A percentile compares a stretch with the other conserved stretches of the same genome.
These are phyloP conservation scores for Puccinia sorghi DNA, from an alignment of 1,284 basidiomycete species.

Conservation along the genomic window DNA sequence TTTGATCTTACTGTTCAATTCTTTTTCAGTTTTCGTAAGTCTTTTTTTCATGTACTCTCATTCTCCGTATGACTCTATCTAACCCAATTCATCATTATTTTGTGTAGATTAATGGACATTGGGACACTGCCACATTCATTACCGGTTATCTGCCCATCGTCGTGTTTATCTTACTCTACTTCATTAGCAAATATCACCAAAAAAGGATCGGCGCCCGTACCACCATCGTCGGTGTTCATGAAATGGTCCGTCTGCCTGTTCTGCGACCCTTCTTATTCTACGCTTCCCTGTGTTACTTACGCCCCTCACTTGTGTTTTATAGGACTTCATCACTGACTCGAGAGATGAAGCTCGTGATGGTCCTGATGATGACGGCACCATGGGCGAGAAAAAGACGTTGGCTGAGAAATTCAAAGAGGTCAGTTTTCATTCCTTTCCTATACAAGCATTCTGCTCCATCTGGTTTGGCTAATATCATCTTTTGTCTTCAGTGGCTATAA, in stretches of 20 bases:
- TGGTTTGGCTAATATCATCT: no score
- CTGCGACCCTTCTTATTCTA: no score
- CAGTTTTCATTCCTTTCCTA: not conserved
- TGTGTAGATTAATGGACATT: conserved; percentile 64
- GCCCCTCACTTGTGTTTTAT: not conserved
- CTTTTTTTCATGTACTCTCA: not conserved
- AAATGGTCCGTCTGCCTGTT: conserved; percentile 9
- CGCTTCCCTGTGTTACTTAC: no score
- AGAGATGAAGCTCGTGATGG: conserved; percentile 32
- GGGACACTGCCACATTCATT: conserved; percentile 54
- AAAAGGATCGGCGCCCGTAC: not conserved
- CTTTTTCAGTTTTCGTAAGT: conserved; percentile 50
- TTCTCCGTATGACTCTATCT: not conserved
- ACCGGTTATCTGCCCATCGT: conserved; percentile 51
- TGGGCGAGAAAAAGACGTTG: not conserved
- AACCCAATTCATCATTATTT: conserved; percentile 65
- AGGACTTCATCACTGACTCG: conserved; percentile 44
- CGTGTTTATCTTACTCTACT: conserved; percentile 6
- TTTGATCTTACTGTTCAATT: conserved; percentile 70
- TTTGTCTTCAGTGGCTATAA: not conserved
- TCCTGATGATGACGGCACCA: conserved; percentile 6
- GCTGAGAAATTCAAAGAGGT: conserved; percentile 34
- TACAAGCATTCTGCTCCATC: no score
- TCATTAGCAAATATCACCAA: not conserved
- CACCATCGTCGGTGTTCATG: conserved; percentile 14